phyloP scores from a whole-genome alignment of 2,329 filamentous ascomycete genomes.

The Cordyceps tenuipes region DNA sequence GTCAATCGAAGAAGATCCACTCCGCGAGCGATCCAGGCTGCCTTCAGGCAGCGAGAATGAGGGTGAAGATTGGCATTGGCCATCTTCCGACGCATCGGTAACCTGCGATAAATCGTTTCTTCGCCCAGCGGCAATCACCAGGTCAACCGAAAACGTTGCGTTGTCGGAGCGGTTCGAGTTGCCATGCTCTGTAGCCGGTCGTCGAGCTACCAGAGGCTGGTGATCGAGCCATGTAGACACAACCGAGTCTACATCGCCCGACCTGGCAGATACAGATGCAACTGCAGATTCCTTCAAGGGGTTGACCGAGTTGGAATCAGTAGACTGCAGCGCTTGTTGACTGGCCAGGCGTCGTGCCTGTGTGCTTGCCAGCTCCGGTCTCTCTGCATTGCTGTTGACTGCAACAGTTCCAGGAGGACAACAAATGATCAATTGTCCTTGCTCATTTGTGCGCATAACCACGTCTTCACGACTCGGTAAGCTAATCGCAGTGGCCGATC shows the following conservation, averaged over 20 bases:
- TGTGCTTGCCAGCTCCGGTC: no score
- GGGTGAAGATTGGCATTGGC: not conserved
- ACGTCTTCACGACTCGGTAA: constrained; percentile 5
- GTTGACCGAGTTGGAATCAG: constrained; percentile 8
- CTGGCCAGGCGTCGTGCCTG: no score
- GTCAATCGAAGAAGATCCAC: not conserved
- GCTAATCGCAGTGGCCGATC: not conserved
- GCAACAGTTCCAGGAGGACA: constrained; percentile 11
- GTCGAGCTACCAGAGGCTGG: no score
- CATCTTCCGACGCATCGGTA: not conserved
- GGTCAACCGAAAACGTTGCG: not conserved
- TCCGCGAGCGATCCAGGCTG: not conserved
- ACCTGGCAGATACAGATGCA: constrained; percentile 5
- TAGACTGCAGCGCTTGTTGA: not conserved
- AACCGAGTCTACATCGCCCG: not conserved
- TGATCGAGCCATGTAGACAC: constrained; percentile 7
- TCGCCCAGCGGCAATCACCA: no score
- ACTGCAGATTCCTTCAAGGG: constrained; percentile 17
- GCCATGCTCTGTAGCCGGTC: no score
- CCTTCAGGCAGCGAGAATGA: constrained; percentile 5
- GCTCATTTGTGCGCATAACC: constrained; percentile 6
- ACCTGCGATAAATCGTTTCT: no score
- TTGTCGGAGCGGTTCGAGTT: not conserved
- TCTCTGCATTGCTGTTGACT: constrained; percentile 1
- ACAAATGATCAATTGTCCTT: constrained; percentile 11